Evolutionary conservation across 2,329 filamentous ascomycete species (phyloP).

Genomic region (Calcarisporium arbuscula): DNA sequence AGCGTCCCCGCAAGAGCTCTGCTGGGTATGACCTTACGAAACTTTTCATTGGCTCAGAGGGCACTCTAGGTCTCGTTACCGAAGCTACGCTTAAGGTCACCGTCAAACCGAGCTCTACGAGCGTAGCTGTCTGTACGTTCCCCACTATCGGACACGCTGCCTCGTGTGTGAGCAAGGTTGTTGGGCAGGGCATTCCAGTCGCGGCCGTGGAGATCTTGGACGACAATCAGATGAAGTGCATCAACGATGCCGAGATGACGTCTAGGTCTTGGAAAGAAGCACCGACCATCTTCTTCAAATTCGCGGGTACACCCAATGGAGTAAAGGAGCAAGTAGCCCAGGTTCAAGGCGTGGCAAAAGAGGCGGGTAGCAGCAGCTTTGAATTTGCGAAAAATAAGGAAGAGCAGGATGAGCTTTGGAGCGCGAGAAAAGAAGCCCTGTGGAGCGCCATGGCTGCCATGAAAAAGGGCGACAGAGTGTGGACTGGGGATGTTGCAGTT

Average conservation of each 20-base stretch:
- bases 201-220: conserved; percentile 92
- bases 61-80: conserved; percentile 84
- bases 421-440: conserved; percentile 74
- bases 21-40: conserved; percentile 89
- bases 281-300: conserved; percentile 82
- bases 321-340: conserved; percentile 74
- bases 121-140: conserved; percentile 66
- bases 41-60: conserved; percentile 85
- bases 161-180: conserved; percentile 72
- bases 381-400: conserved; percentile 66
- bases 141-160: conserved; percentile 61
- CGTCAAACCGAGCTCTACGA: conserved; percentile 70
- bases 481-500: conserved; percentile 83
- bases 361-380: conserved; percentile 59
- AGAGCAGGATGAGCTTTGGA: conserved; percentile 76
- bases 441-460: conserved; percentile 71
- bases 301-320: conserved; percentile 60
- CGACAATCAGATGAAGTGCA: conserved; percentile 76
- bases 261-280: conserved; percentile 62
- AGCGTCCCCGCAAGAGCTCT: conserved; percentile 81
- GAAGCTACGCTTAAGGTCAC: conserved; percentile 86
- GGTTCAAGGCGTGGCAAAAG: conserved; percentile 57
- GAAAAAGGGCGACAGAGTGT: conserved; percentile 63
- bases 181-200: conserved; percentile 73
- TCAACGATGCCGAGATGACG: conserved; percentile 61